Evolutionary conservation across 768 basidiomycete genomes (phyloP).

Genomic region (Macrolepiota dolichaula): DNA sequence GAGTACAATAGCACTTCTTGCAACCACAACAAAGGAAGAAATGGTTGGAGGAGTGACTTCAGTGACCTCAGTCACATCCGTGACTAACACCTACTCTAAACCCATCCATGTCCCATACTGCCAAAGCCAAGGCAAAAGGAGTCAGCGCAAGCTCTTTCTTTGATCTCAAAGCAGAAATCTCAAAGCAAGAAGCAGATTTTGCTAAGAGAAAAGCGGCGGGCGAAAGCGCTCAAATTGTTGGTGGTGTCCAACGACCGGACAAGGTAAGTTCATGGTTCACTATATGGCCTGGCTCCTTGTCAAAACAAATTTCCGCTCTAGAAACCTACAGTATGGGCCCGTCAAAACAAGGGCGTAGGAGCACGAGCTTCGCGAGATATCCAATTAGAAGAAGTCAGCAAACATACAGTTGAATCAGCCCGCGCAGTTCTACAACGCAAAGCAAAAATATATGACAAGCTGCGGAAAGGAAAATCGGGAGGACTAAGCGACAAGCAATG

Average conservation of each 20-base stretch:
- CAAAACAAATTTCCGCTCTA: conserved; percentile 21
- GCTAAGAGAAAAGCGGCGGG: conserved; percentile 58
- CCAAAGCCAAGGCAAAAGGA: conserved; percentile 66
- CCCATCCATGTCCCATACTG: conserved; percentile 40
- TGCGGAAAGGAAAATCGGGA: conserved; percentile 73
- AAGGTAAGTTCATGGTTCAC: conserved; percentile 45
- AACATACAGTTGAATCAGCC: conserved; percentile 68
- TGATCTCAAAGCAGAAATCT: conserved; percentile 75
- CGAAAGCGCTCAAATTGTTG: conserved; percentile 47
- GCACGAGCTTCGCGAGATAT: conserved; percentile 62
- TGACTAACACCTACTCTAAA: not conserved
- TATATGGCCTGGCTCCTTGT: not conserved
- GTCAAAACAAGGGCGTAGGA: conserved; percentile 71
- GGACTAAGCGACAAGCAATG: conserved; percentile 76
- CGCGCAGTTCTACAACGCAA: conserved; percentile 73
- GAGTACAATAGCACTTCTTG: too few relatives aligned
- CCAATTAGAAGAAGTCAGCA: conserved; percentile 67
- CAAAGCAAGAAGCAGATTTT: conserved; percentile 60
- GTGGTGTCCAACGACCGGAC: conserved; percentile 62
- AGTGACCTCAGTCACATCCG: not conserved
- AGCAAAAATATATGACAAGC: conserved; percentile 75
- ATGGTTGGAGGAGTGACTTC: too few relatives aligned
- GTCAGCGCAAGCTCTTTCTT: conserved; percentile 75
- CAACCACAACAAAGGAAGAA: too few relatives aligned
- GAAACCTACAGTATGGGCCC: conserved; percentile 79